Evolutionary conservation across 805 yeast genomes (phyloP).

Genomic region (Kuraishia borneana): DNA sequence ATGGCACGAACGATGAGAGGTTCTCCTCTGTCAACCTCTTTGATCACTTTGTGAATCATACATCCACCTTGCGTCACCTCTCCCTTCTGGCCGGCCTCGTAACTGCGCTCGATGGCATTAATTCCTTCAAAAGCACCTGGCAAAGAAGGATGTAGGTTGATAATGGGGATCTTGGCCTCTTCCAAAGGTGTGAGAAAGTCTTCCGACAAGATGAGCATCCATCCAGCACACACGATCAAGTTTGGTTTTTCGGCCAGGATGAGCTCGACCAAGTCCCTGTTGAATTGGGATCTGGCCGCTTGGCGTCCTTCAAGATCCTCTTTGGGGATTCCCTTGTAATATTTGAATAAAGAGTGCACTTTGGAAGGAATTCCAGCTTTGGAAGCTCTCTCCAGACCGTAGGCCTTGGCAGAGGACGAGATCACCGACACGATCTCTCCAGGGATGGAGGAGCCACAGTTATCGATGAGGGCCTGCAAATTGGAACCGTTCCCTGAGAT

Average conservation of each 20-base stretch:
- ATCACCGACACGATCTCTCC: slow-evolving; percentile 62
- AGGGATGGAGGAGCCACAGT: slow-evolving; percentile 29
- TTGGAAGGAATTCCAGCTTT: slow-evolving; percentile 59
- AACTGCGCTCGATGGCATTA: slow-evolving; percentile 92
- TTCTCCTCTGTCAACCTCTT: slow-evolving; percentile 89
- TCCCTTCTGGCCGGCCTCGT: slow-evolving; percentile 89
- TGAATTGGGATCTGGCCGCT: slow-evolving; percentile 58
- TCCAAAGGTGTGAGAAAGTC: slow-evolving; percentile 59
- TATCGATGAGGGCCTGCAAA: slow-evolving; percentile 87
- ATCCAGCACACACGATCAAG: slow-evolving; percentile 93
- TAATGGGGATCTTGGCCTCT: slow-evolving; percentile 57
- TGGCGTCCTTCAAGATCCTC: slow-evolving; percentile 48
- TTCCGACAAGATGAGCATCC: slow-evolving; percentile 89
- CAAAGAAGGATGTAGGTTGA: slow-evolving; percentile 92
- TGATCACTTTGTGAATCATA: slow-evolving; percentile 95
- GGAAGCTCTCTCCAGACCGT: slow-evolving; percentile 72
- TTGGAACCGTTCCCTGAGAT: slow-evolving; percentile 97
- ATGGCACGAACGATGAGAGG: slow-evolving; percentile 79
- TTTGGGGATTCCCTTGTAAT: slow-evolving; percentile 67
- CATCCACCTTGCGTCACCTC: slow-evolving; percentile 72
- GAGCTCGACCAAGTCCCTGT: slow-evolving; percentile 62
- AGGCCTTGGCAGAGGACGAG: slow-evolving; percentile 81
- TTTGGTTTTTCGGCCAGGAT: slow-evolving; percentile 61
- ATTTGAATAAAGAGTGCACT: slow-evolving; percentile 59
- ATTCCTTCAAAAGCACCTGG: slow-evolving; percentile 98